Percentiles rank a stretch among this genome's conserved stretches.
Evolutionary conservation across 257 asterid species (phyloP).

Genomic region (Dorcoceras hygrometricum): DNA sequence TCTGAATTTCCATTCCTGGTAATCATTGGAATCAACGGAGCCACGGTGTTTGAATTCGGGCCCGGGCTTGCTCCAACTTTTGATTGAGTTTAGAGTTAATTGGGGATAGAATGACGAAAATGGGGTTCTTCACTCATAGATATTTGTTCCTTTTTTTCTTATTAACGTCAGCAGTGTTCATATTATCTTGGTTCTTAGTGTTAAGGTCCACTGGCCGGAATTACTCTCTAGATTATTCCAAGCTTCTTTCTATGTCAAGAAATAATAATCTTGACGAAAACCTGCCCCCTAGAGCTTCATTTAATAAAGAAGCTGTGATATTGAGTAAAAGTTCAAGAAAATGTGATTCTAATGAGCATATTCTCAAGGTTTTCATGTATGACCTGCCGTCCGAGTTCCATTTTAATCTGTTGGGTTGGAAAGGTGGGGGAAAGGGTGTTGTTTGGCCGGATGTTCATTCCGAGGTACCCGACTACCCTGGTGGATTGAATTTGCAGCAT

Average conservation of each 20-base stretch:
- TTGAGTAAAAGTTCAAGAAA: conserved; percentile 22
- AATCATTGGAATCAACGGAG: conserved; percentile 22
- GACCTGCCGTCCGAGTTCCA: conserved; percentile 85
- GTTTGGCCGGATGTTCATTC: conserved; percentile 74
- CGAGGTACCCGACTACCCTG: conserved; percentile 71
- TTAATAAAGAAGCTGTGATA: conserved; percentile 18
- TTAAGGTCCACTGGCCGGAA: conserved; percentile 52
- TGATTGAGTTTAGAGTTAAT: background rate
- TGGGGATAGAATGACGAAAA: conserved; percentile 40
- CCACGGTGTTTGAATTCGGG: conserved; percentile 22
- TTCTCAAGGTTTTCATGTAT: conserved; percentile 83
- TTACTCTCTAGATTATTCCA: conserved; percentile 45
- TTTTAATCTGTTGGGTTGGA: conserved; percentile 69
- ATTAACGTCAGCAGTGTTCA: conserved; percentile 51
- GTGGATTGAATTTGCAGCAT: conserved; percentile 91
- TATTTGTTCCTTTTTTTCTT: conserved; percentile 63
- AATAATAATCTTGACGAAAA: conserved; percentile 26
- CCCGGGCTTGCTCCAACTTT: background rate
- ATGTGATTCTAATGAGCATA: conserved; percentile 36
- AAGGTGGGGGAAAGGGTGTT: conserved; percentile 35
- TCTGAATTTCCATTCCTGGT: background rate
- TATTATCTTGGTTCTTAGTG: conserved; percentile 70
- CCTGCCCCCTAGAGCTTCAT: conserved; percentile 13
- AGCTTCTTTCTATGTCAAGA: conserved; percentile 28
- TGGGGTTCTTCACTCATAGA: conserved; percentile 46